Evolutionary conservation across 768 basidiomycete species (phyloP).

Genomic region (Psilocybe sp.): DNA sequence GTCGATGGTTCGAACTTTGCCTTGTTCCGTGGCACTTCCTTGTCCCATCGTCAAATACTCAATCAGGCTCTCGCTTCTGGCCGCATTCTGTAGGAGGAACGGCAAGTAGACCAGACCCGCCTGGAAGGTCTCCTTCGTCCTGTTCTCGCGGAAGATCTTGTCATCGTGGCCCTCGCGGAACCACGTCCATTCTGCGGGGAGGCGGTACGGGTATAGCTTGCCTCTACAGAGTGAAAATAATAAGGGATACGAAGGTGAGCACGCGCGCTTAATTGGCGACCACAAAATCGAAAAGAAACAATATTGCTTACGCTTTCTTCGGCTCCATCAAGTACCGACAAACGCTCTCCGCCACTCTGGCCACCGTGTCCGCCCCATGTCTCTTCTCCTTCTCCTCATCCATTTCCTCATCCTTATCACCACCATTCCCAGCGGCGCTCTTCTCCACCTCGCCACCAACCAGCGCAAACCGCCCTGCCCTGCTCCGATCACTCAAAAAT

Average conservation of each 20-base stretch:
- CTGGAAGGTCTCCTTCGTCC: conserved; percentile 25
- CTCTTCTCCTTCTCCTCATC: background rate
- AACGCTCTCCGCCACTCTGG: conserved; percentile 16
- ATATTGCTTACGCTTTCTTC: conserved; percentile 24
- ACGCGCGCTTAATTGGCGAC: too few relatives aligned
- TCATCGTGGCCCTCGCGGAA: conserved; percentile 23
- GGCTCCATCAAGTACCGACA: conserved; percentile 22
- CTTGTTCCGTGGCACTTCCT: too few relatives aligned
- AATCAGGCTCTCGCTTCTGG: conserved; percentile 11
- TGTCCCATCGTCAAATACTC: conserved; percentile 11
- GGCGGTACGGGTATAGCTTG: conserved; percentile 19
- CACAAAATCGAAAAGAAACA: background rate
- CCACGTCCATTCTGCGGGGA: conserved; percentile 25
- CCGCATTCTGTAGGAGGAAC: conserved; percentile 17
- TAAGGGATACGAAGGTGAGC: background rate
- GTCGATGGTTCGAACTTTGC: conserved; percentile 3
- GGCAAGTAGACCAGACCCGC: conserved; percentile 22
- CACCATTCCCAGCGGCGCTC: too few relatives aligned
- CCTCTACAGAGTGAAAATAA: conserved; percentile 11
- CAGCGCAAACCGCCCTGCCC: conserved; percentile 14
- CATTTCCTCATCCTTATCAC: background rate
- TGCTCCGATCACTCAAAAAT: conserved; percentile 13
- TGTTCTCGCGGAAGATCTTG: conserved; percentile 22
- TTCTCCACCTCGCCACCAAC: too few relatives aligned
- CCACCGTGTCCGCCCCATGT: conserved; percentile 7